Evolutionary conservation across 1,139 yeast species (phyloP).

Genomic region (Pneumocystis carinii): DNA sequence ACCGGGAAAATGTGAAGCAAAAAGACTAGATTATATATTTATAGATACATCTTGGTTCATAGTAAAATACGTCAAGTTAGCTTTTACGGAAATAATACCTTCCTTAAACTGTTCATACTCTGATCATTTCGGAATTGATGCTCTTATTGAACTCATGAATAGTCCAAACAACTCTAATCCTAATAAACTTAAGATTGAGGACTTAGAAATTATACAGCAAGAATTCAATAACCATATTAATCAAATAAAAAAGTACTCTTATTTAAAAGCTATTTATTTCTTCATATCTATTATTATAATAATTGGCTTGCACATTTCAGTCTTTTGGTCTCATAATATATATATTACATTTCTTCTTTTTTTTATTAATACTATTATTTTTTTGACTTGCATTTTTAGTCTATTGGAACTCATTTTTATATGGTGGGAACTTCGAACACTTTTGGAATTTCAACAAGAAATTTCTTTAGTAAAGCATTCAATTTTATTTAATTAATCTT

Average conservation of each 20-base stretch:
- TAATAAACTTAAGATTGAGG: conserved; percentile 15
- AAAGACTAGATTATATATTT: conserved; percentile 58
- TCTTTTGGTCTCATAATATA: conserved; percentile 37
- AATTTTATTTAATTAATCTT: not conserved
- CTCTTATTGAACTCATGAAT: conserved; percentile 25
- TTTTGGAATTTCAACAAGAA: conserved; percentile 41
- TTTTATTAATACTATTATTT: conserved; percentile 36
- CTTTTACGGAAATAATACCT: conserved; percentile 13
- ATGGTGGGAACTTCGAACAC: conserved; percentile 58
- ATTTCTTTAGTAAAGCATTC: conserved; percentile 16
- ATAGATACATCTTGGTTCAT: conserved; percentile 43
- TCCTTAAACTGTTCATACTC: conserved; percentile 48
- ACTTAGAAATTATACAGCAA: conserved; percentile 26
- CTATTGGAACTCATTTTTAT: conserved; percentile 68
- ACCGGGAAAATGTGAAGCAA: conserved; percentile 53
- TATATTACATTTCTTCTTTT: conserved; percentile 34
- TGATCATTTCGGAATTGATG: conserved; percentile 83
- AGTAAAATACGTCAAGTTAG: conserved; percentile 50
- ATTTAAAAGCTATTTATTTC: conserved; percentile 55
- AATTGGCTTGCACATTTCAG: conserved; percentile 39
- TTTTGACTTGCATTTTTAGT: conserved; percentile 58
- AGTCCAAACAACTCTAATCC: conserved; percentile 19
- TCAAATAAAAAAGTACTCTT: conserved; percentile 44
- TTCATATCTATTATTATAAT: conserved; percentile 37
- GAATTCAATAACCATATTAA: conserved; percentile 43